Evolutionary conservation across 2,329 filamentous ascomycete genomes (phyloP), one percentile per base, ranked within the genome.

Genomic region (Calycina marina): DNA sequence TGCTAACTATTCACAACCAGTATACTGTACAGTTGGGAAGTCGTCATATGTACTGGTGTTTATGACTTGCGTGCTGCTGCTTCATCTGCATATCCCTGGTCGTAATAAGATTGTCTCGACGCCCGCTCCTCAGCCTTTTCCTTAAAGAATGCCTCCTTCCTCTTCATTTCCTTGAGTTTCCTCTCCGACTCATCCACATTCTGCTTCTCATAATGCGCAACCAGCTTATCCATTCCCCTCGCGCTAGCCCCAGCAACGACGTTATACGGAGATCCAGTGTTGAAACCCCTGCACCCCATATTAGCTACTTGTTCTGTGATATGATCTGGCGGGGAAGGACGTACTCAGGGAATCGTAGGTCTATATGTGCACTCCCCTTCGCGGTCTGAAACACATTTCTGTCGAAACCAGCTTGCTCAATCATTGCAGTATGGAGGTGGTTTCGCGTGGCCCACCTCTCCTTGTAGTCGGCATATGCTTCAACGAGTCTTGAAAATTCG

Each of bases 311-410:
- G 18, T 8, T 18, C 9, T 8, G 14, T 5, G 8, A 30, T 38
- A 22, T 38, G 20, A 20, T 14, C 25, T n/a, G n/a, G n/a, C n/a
- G 29, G 9, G 30, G 28, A 16, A 32, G 25, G 33, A 67, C 73
- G 40, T 67, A 80, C 75, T 80, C 75, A 18, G 69, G 72, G 46
- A 67, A 72, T 49, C 56, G 67, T 53, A 79, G 52, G 13, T 71
- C 61, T 27, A 72, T 57, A 43, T 61, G 53, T 28, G 47, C 47
- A 33, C 56, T 59, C 42, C 60, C 55, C 14, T 56, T 47, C 35
- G 56, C 53, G 37, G 56, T 60, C 17, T 62, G 58, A 50, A 77
- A 76, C 43, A 79, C 51, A 43, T 73, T 67, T 39, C 69, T 59
- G 51, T 80, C 74, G 31, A 60, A 56, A 20, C 68, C 73, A 14